Evolutionary conservation across 805 yeast species (phyloP).

Genomic region (Yarrowia sp.): DNA sequence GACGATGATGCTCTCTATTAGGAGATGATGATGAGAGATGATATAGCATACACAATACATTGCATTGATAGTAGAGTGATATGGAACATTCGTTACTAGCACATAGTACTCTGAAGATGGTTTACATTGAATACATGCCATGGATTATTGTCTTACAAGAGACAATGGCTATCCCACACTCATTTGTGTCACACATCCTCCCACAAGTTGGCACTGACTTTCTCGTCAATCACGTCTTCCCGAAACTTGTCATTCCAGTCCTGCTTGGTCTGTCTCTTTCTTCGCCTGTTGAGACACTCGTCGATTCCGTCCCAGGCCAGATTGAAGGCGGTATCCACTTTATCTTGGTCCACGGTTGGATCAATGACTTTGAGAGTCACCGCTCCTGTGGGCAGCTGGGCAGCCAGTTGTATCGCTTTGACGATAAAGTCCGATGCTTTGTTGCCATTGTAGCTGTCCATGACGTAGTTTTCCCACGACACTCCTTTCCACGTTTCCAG

Average conservation of each 20-base stretch:
- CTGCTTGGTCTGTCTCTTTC: not conserved
- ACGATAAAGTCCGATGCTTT: conserved; percentile 5
- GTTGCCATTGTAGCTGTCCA: conserved; percentile 20
- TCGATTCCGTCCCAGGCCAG: conserved; percentile 19
- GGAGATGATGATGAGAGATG: not conserved
- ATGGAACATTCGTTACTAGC: too few species aligned
- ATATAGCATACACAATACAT: not conserved
- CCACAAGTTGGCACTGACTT: not conserved
- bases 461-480: not conserved
- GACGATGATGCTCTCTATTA: conserved; percentile 29
- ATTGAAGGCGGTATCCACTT: not conserved
- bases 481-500: not conserved
- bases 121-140: too few species aligned
- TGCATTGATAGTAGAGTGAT: not conserved
- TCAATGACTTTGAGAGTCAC: conserved; percentile 2
- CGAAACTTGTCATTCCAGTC: not conserved
- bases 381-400: not conserved
- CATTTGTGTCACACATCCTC: too few species aligned
- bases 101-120: too few species aligned
- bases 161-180: too few species aligned
- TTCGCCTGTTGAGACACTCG: conserved; percentile 5
- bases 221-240: not conserved
- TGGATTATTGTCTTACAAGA: too few species aligned
- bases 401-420: not conserved
- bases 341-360: not conserved